Evolutionary conservation across 768 basidiomycete genomes (phyloP).

Genomic region (Boletus tomentosulus): DNA sequence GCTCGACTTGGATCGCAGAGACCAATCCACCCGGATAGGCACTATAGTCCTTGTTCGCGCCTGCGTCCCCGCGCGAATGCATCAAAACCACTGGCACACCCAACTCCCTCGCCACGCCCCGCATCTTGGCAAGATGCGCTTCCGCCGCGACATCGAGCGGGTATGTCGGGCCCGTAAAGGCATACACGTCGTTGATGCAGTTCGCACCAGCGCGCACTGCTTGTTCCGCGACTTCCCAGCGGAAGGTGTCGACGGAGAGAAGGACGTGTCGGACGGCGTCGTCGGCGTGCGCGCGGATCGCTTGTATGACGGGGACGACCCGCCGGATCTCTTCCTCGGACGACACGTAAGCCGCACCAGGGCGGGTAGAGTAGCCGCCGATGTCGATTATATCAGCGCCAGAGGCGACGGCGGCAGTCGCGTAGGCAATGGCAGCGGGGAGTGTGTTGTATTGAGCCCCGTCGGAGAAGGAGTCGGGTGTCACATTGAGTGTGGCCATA

Average conservation of each 20-base stretch:
- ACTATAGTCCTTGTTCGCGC: conserved; percentile 63
- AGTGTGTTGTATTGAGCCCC: conserved; percentile 57
- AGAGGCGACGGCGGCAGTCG: conserved; percentile 40
- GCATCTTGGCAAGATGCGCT: conserved; percentile 55
- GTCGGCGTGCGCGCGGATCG: conserved; percentile 41
- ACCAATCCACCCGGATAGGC: conserved; percentile 50
- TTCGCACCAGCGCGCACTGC: conserved; percentile 81
- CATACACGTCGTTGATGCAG: conserved; percentile 91
- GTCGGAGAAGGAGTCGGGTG: conserved; percentile 96
- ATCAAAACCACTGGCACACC: conserved; percentile 85
- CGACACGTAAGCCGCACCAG: conserved; percentile 64
- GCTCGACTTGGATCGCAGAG: conserved; percentile 64
- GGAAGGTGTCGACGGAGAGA: conserved; percentile 29
- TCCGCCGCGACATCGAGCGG: conserved; percentile 31
- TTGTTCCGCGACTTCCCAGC: conserved; percentile 14
- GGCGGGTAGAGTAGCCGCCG: conserved; percentile 92
- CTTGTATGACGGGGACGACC: conserved; percentile 66
- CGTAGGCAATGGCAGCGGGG: conserved; percentile 52
- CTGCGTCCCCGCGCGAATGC: conserved; percentile 89
- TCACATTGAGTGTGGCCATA: conserved; percentile 92
- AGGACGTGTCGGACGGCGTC: conserved; percentile 11
- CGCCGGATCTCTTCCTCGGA: conserved; percentile 66
- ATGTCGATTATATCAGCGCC: conserved; percentile 85
- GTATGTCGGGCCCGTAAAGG: conserved; percentile 64
- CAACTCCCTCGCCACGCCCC: conserved; percentile 53